Base-by-base conservation (phyloP, 2,329 filamentous ascomycete genomes). In the Leptosphaerulina australis region DNA sequence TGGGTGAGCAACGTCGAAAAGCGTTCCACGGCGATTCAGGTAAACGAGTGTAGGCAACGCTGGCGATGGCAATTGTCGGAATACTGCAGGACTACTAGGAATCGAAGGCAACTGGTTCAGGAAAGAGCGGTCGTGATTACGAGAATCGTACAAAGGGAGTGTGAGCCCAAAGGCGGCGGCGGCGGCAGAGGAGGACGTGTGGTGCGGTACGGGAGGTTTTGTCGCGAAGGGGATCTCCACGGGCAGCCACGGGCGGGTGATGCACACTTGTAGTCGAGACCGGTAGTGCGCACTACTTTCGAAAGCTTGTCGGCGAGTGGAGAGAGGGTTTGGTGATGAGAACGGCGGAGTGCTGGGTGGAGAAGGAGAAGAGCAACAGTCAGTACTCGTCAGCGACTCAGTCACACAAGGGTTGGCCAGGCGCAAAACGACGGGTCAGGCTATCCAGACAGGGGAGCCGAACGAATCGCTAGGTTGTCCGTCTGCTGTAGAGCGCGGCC, bases 91-190 rank as follows among this genome's bases (percentile, higher is more conserved):
- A 30, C 39, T 20, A 18, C 31, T 44, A 55, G 30, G n/a, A 56
- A 44, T 33, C 41, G 44, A 50, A 59, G 37, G 55, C 55, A 50
- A 53, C 51, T 46, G 50, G 47, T 57, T 44, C 44, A 50, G 44
- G 55, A 71, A 70, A 41, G 68, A 69, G 60, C 49, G 67, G 60
- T 63, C 50, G 68, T 64, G 67, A 69, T 68, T 67, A 60, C 57
- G 60, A 55, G 68, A 72, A 72, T 67, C 67, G 61, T 59, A 48
- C 47, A 58, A 63, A 67, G 67, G 59, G 69, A 73, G 68, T 62
- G 70, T 70, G 45, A 55, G 57, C 60, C 57, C 57, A 56, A 48
- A 54, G 62, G 58, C 55, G 50, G 47, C 46, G 51, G 45, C 36
- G 26, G 50, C 40, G 36, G 46, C 26, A 44, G 30, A 34, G 28